Base-by-base conservation (phyloP, 1,284 basidiomycete species). In the Sporisorium graminicola region DNA sequence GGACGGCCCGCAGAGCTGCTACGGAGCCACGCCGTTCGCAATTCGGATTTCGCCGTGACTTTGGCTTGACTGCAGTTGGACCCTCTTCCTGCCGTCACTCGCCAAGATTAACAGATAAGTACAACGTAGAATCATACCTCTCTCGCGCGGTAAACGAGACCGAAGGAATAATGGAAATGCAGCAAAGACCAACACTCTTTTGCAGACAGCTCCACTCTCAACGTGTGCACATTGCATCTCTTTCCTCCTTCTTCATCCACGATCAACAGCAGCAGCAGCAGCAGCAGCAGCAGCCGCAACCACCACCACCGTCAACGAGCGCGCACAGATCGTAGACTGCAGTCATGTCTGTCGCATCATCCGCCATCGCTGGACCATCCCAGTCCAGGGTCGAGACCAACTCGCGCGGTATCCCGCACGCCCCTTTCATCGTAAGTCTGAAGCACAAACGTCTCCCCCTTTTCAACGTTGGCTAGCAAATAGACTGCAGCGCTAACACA, bases 341-440 rank as follows among this genome's bases (percentile, higher is more conserved):
- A 55, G 57, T 47, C 22, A 72, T 72, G 60, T 62, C 72, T 20
- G 40, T 61, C 18, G 50, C 71, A 26, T 54, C 73, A 22, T 46
- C 68, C 1, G 59, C 65, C 46, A 64, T 67, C 22, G 68, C 68
- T 10, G 61, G 67, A 6, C 64, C 67, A 3, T 73, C 74, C n/a
- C 63, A 73, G 47, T 22, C 60, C 24, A 58, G 59, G 26, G 61
- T 81, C 37, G 68, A 79, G 65, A 69, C 65, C 68, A 98, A 96
- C 81, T 91, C 94, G 1, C 89, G 95, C 58, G 95, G 95, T 1
- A 98, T 99, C 65, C 95, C 95, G 14, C 91, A 92, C 85, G 95
- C 96, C 5, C 93, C 94, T 0, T 99, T 99, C 85, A 92, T 98
- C 66, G 95, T 97, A 82, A 81, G 92, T 90, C 46, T 42, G n/a